Percentiles rank a stretch among this genome's conserved stretches.
Conservation (phyloP, 805 yeast genomes). For the Kluyveromyces dobzhanskii region DNA sequence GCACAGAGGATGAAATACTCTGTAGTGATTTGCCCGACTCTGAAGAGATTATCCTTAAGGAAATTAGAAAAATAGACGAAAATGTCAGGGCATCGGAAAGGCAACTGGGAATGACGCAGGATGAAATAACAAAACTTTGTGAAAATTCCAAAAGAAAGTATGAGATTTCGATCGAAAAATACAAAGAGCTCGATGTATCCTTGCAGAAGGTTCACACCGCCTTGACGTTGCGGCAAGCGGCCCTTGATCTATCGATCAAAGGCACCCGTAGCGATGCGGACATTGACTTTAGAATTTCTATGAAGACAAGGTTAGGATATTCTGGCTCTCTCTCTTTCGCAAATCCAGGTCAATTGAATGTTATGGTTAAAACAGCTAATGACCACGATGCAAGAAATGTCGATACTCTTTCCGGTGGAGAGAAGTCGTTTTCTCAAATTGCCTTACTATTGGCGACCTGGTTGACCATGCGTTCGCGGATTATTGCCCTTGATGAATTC, state of each 20-base stretch:
- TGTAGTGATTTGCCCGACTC: constrained; percentile 34
- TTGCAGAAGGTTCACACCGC: constrained; percentile 31
- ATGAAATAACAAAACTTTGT: constrained; percentile 44
- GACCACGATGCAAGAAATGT: constrained; percentile 57
- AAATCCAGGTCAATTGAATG: constrained; percentile 39
- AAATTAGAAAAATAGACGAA: constrained; percentile 38
- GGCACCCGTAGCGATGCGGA: constrained; percentile 42
- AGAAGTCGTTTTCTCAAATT: constrained; percentile 87
- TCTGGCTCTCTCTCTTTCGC: constrained; percentile 65
- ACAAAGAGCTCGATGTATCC: constrained; percentile 29
- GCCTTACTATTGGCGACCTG: constrained; percentile 83
- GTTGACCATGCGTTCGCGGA: constrained; percentile 82
- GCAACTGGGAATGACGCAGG: constrained; percentile 46
- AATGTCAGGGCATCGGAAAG: constrained; percentile 46
- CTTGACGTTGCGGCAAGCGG: constrained; percentile 35
- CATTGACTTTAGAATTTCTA: constrained; percentile 48
- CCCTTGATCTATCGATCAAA: constrained; percentile 34
- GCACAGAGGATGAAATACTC: constrained; percentile 40
- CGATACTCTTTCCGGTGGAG: constrained; percentile 91
- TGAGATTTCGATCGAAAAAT: constrained; percentile 35
- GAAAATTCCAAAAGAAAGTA: constrained; percentile 36
- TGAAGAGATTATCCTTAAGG: constrained; percentile 40
- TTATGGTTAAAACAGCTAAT: constrained; percentile 54
- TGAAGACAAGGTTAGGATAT: constrained; percentile 55
- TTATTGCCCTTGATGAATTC: constrained; percentile 90